Base-by-base conservation (phyloP, 768 basidiomycete species). In the Leccinum arenicola region DNA sequence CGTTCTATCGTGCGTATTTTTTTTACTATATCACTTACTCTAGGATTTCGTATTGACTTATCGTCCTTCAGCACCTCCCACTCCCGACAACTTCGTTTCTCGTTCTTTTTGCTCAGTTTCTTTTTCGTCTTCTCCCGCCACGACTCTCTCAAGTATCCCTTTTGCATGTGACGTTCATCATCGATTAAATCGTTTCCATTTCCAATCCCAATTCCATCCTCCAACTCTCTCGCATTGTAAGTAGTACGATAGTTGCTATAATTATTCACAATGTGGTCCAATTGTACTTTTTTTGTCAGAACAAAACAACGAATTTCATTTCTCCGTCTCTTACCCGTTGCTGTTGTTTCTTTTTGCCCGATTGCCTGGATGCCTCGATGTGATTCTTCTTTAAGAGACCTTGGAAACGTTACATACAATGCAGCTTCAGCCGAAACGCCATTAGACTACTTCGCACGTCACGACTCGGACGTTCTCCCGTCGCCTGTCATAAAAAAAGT, bases 1-100 rank as follows among this genome's bases (percentile, higher is more conserved):
- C 54, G 7, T 50, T 56, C 35, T 47, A 45, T 38, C 27, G 57
- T 64, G 35, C 29, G 57, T 66, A 27, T 52, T 47, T 36, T 14
- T 53, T 3, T 35, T 47, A 12, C 15, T 47, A 40, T 19, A 35
- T 52, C 27, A 7, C 25, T 25, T 14, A 51, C 11, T 10, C 6
- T 25, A 48, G 21, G 17, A 43, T 15, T 29, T 14, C 29, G 10
- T 47, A 52, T 29, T 59, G 45, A 58, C 51, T 47, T 8, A 40
- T 48, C 15, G 43, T 21, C 43, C 6, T 4, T 45, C 43, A 45
- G 43, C 19, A 6, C 43, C 10, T 12, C 43, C 43, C 40, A 17
- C 17, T 43, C 40, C 40, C 40, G 40, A 43, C 40, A n/a, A 43
- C 40, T 43, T 43, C 40, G 38, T n/a, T 40, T 9, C 40, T 43